Percentiles rank a stretch among this genome's conserved stretches.
phyloP scores from a whole-genome alignment of 768 basidiomycete species.

The Auriscalpium microsporum region DNA sequence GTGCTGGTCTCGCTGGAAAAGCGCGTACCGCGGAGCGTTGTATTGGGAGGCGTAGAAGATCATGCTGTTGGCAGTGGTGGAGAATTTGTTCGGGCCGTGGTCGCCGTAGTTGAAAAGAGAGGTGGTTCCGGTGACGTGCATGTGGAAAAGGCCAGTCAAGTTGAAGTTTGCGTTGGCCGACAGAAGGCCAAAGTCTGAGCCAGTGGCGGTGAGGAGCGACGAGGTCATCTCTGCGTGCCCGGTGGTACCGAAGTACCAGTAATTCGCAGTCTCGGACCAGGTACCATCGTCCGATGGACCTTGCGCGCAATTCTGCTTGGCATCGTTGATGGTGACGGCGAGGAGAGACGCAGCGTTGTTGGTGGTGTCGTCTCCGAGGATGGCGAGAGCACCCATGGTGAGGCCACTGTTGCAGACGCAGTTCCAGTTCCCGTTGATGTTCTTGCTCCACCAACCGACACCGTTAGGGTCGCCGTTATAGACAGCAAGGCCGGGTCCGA shows the following conservation, averaged over 20 bases:
- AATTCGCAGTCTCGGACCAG: conserved; percentile 91
- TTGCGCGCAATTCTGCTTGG: conserved; percentile 64
- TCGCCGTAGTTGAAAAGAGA: conserved; percentile 80
- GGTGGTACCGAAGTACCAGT: conserved; percentile 93
- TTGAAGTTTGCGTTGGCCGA: conserved; percentile 60
- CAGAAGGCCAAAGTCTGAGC: conserved; percentile 70
- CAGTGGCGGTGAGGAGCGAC: conserved; percentile 77
- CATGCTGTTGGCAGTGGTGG: conserved; percentile 85
- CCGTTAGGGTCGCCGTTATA: conserved; percentile 31
- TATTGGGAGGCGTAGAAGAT: conserved; percentile 67
- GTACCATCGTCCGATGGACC: conserved; percentile 67
- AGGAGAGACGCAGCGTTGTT: conserved; percentile 64
- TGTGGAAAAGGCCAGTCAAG: conserved; percentile 80
- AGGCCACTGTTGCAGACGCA: conserved; percentile 92
- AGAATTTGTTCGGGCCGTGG: conserved; percentile 90
- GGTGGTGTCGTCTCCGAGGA: conserved; percentile 74
- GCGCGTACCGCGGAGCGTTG: conserved; percentile 62
- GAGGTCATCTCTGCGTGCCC: conserved; percentile 85
- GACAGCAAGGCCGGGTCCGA: conserved; percentile 53
- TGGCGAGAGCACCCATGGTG: conserved; percentile 83
- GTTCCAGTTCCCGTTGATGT: conserved; percentile 91
- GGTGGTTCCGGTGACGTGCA: conserved; percentile 80
- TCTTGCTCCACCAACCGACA: conserved; percentile 75
- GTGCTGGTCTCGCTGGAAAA: conserved; percentile 84
- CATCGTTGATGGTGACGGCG: conserved; percentile 60